Conservation (phyloP, 129 eudicot genomes). For the Centella asiatica region DNA sequence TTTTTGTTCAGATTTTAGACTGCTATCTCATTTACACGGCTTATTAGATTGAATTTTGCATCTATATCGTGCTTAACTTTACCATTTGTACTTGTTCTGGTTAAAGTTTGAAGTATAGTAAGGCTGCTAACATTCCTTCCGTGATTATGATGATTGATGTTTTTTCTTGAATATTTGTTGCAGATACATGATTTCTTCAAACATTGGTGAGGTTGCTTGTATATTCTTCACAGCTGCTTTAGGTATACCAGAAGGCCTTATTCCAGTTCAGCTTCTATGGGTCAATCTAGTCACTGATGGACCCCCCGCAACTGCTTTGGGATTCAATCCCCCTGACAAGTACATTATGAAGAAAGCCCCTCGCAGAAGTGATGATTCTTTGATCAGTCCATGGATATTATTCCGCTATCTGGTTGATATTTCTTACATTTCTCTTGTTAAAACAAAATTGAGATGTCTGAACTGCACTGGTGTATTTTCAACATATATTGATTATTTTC, state of each 20-base stretch:
- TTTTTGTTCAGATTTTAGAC: not conserved
- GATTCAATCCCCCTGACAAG: constrained; percentile 84
- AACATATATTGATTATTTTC: not conserved
- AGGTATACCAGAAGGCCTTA: constrained; percentile 78
- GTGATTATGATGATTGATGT: not conserved
- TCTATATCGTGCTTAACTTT: not conserved
- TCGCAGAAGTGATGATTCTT: constrained; percentile 72
- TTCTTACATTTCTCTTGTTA: not conserved
- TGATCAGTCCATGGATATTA: constrained; percentile 75
- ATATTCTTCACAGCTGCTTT: constrained; percentile 77
- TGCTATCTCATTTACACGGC: not conserved
- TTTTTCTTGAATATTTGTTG: not conserved
- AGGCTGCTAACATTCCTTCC: not conserved
- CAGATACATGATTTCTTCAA: constrained; percentile 86
- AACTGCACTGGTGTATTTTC: not conserved
- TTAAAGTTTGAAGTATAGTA: not conserved
- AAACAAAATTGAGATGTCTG: not conserved
- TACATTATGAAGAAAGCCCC: constrained; percentile 78
- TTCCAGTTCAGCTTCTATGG: constrained; percentile 90
- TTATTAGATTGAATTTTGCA: not conserved
- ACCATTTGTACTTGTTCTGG: not conserved
- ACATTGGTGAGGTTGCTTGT: constrained; percentile 75
- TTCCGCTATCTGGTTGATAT: constrained; percentile 65
- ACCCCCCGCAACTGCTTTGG: constrained; percentile 89
- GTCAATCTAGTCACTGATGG: constrained; percentile 86